Conservation (phyloP, 2,329 filamentous ascomycete species). For the Didymella pinodella region DNA sequence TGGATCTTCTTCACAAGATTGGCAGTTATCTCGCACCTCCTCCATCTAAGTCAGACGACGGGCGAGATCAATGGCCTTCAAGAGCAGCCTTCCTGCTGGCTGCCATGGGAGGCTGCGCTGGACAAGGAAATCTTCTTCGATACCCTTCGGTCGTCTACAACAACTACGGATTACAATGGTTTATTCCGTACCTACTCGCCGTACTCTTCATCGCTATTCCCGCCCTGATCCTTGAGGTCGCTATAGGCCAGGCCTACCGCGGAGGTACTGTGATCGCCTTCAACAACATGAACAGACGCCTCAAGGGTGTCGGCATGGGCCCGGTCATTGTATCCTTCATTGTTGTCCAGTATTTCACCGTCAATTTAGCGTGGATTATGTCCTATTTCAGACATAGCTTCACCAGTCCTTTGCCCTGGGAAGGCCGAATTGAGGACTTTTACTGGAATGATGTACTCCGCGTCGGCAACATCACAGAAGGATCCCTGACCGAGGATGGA, state of each 20-base stretch:
- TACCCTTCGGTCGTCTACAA: conserved; percentile 68
- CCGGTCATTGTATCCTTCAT: conserved; percentile 61
- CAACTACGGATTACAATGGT: conserved; percentile 68
- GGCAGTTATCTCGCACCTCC: conserved; percentile 47
- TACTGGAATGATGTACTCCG: conserved; percentile 60
- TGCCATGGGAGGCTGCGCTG: conserved; percentile 66
- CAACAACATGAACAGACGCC: conserved; percentile 60
- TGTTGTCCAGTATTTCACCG: conserved; percentile 65
- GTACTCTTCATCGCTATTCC: conserved; percentile 66
- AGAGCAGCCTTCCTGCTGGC: conserved; percentile 64
- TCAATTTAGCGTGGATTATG: conserved; percentile 67
- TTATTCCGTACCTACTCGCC: conserved; percentile 65
- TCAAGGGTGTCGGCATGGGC: conserved; percentile 63
- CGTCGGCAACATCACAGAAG: conserved; percentile 55
- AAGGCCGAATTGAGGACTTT: conserved; percentile 60
- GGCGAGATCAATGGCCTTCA: conserved; percentile 64
- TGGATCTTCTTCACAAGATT: conserved; percentile 33
- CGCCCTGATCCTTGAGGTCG: conserved; percentile 63
- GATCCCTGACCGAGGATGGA: conserved; percentile 46
- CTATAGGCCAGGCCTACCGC: conserved; percentile 62
- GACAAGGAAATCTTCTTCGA: conserved; percentile 65
- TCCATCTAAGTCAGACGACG: conserved; percentile 50
- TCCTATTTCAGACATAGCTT: conserved; percentile 66
- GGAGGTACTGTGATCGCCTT: conserved; percentile 64
- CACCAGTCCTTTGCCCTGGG: conserved; percentile 63